These are phyloP conservation scores for Suillus discolor DNA, from an alignment of 768 basidiomycete genomes.

Conservation along the genomic window DNA sequence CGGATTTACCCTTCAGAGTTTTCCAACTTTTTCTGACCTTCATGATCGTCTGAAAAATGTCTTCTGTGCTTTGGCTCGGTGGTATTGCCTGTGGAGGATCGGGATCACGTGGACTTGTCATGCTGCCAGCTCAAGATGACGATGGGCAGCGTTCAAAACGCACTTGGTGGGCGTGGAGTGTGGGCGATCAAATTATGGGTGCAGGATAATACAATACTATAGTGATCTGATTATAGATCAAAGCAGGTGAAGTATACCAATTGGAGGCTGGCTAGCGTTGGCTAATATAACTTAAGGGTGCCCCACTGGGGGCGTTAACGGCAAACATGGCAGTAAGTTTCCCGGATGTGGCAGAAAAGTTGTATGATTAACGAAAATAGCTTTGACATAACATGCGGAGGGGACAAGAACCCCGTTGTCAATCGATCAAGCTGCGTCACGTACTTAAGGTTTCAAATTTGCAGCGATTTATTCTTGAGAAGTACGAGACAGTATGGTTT, in stretches of 20 bases:
- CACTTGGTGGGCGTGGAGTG: slow-evolving; percentile 5
- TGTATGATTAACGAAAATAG: slow-evolving; percentile 14
- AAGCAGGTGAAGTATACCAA: slow-evolving; percentile 7
- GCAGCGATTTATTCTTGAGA: slow-evolving; percentile 6
- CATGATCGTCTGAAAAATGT: slow-evolving; percentile 68
- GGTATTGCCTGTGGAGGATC: slow-evolving; percentile 15
- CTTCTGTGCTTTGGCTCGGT: slow-evolving; percentile 34
- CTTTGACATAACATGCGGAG: not conserved
- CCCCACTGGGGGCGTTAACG: slow-evolving; percentile 14
- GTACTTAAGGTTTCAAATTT: not conserved
- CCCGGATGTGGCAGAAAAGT: slow-evolving; percentile 20
- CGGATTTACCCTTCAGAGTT: slow-evolving; percentile 60
- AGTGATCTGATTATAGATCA: slow-evolving; percentile 6
- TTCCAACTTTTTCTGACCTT: slow-evolving; percentile 75
- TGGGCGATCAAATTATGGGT: slow-evolving; percentile 9
- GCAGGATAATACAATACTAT: slow-evolving; percentile 16
- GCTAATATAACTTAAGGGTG: slow-evolving; percentile 27
- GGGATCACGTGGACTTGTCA: not conserved
- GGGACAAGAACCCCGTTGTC: not conserved
- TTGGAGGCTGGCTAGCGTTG: slow-evolving; percentile 19
- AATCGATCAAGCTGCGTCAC: not conserved
- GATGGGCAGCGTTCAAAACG: not conserved
- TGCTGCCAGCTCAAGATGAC: not conserved
- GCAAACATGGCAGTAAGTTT: slow-evolving; percentile 19
- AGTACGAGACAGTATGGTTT: slow-evolving; percentile 12